Conservation (phyloP, 495 filamentous ascomycete species). For the Aspergillus cavernicola region DNA sequence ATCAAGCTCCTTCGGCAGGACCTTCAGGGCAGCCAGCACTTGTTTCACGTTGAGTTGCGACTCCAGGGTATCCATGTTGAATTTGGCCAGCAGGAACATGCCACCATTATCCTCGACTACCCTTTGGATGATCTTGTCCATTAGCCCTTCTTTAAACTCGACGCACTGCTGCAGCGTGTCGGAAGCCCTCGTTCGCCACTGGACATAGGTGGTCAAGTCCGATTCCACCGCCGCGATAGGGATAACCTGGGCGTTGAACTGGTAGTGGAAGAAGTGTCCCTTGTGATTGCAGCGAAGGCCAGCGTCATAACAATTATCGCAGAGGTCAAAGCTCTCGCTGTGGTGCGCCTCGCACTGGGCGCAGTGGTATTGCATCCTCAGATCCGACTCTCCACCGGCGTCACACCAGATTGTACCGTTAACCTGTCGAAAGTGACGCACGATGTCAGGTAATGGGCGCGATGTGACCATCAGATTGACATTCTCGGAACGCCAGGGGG, state of each 20-base stretch:
- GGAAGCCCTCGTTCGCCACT: slow-evolving; percentile 2
- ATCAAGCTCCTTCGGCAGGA: slow-evolving; percentile 7
- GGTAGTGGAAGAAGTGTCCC: background rate
- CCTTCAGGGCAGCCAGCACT: slow-evolving; percentile 1
- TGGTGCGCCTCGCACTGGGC: background rate
- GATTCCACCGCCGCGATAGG: background rate
- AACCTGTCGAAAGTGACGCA: background rate
- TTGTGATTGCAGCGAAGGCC: slow-evolving; percentile 2
- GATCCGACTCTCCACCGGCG: background rate
- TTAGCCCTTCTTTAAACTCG: background rate
- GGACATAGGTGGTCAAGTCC: slow-evolving; percentile 6
- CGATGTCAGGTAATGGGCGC: slow-evolving; percentile 1
- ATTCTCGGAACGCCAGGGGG: background rate
- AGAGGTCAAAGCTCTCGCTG: background rate
- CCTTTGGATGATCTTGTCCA: background rate
- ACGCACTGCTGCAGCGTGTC: slow-evolving; percentile 4
- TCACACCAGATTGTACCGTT: background rate
- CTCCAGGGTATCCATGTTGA: slow-evolving; percentile 12
- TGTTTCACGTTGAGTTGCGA: slow-evolving; percentile 6
- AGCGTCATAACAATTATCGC: background rate
- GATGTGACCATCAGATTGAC: slow-evolving; percentile 12
- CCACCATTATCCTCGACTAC: slow-evolving; percentile 5
- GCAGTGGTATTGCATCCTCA: background rate
- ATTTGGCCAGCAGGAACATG: slow-evolving; percentile 10
- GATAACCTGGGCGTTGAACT: background rate